A percentile compares a stretch with the other conserved stretches of the same genome.
phyloP scores from a whole-genome alignment of 139 green algal genomes.

The Eudorina sp. region DNA sequence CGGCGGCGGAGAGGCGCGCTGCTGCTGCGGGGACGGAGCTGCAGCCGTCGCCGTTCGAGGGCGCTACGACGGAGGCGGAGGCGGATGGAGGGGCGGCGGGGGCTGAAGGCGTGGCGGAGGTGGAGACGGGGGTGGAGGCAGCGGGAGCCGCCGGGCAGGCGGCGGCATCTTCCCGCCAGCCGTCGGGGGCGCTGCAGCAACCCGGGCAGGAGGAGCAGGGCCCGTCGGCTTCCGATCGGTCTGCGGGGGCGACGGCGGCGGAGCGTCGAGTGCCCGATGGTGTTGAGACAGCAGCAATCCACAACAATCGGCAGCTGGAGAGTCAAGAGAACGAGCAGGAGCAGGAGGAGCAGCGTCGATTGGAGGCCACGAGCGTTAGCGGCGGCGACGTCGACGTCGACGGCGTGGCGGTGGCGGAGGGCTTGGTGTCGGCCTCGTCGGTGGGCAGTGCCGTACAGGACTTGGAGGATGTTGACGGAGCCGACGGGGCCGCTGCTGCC shows the following conservation, averaged over 20 bases:
- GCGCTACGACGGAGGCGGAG: neutral
- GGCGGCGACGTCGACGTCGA: no score
- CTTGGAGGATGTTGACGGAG: neutral
- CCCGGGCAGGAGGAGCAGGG: neutral
- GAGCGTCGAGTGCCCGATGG: no score
- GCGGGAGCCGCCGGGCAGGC: neutral
- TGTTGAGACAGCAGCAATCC: no score
- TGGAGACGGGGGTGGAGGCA: neutral
- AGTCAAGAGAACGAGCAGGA: no score
- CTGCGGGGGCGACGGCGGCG: neutral
- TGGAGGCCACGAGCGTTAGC: no score
- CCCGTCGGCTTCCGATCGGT: neutral
- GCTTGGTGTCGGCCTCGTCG: neutral
- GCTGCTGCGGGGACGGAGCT: neutral
- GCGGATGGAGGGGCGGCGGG: neutral
- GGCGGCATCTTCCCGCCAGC: no score
- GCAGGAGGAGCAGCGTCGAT: no score
- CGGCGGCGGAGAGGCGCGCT: neutral
- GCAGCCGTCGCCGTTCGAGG: neutral
- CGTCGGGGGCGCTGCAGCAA: neutral
- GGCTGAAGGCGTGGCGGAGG: neutral
- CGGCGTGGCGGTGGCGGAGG: no score
- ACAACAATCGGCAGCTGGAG: neutral
- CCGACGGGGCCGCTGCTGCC: neutral
- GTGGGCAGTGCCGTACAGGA: neutral